Evolutionary conservation across 441 rosid species (phyloP).

Genomic region (Gossypium schwendimanii): DNA sequence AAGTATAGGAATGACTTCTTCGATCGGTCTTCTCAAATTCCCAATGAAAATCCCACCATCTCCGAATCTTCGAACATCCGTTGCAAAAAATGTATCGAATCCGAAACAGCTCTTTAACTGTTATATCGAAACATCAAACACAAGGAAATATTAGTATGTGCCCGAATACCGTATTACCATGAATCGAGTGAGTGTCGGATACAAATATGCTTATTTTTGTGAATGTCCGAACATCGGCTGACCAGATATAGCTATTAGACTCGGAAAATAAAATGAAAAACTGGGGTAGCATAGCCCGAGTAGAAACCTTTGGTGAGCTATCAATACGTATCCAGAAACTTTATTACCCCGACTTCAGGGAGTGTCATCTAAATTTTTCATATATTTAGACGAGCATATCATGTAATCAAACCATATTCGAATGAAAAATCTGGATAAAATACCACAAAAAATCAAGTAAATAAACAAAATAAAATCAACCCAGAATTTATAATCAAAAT

Average conservation of each 20-base stretch:
- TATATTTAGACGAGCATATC: background rate
- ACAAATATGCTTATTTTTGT: too few relatives aligned
- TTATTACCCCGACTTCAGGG: background rate
- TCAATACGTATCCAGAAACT: background rate
- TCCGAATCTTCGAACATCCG: slow-evolving; percentile 87
- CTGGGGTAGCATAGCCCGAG: background rate
- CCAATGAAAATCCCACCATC: slow-evolving; percentile 93
- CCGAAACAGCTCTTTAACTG: slow-evolving; percentile 87
- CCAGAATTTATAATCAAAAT: background rate
- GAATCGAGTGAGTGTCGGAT: too few relatives aligned
- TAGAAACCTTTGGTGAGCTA: background rate
- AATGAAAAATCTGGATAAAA: background rate
- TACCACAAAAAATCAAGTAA: background rate
- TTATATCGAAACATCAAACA: slow-evolving; percentile 22
- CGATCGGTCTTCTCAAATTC: slow-evolving; percentile 67
- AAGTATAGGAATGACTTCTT: slow-evolving; percentile 68
- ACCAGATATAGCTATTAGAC: too few relatives aligned
- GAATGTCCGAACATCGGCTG: too few relatives aligned
- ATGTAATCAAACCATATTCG: background rate
- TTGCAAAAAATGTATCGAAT: slow-evolving; percentile 76
- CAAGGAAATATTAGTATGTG: background rate
- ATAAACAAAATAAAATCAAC: background rate
- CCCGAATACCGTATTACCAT: too few relatives aligned
- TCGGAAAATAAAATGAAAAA: too few relatives aligned
- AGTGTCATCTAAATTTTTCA: background rate